A percentile compares a stretch with the other conserved stretches of the same genome.
These are phyloP conservation scores for Cryphonectria nitschkei DNA, from an alignment of 2,329 filamentous ascomycete genomes.

Conservation along the genomic window DNA sequence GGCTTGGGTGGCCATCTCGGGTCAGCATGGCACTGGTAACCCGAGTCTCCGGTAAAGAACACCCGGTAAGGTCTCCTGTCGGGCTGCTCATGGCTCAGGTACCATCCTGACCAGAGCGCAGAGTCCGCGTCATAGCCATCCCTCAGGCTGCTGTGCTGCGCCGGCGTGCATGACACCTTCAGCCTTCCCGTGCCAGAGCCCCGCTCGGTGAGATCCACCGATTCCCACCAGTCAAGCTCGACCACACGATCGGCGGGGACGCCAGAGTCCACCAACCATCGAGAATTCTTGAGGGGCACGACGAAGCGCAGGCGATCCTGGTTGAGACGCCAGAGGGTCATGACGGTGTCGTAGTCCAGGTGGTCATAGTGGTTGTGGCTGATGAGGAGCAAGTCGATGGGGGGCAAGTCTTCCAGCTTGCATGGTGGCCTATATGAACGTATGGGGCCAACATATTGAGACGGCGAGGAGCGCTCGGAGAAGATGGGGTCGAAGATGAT, in stretches of 20 bases:
- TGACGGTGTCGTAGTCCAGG: constrained; percentile 51
- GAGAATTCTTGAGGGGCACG: constrained; percentile 66
- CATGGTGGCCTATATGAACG: constrained; percentile 57
- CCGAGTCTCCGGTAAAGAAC: constrained; percentile 73
- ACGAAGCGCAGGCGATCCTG: constrained; percentile 59
- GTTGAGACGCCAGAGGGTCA: constrained; percentile 41
- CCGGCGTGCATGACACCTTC: constrained; percentile 67
- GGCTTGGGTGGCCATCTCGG: constrained; percentile 33
- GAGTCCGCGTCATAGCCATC: constrained; percentile 59
- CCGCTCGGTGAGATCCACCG: constrained; percentile 39
- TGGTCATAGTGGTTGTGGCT: constrained; percentile 63
- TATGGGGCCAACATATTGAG: constrained; percentile 51
- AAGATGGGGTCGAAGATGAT: constrained; percentile 59
- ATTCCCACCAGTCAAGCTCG: constrained; percentile 77
- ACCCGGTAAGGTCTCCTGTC: constrained; percentile 54
- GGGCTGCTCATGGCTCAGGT: constrained; percentile 42
- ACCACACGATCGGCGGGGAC: constrained; percentile 53
- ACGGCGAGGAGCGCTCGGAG: constrained; percentile 44
- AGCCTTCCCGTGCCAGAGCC: constrained; percentile 40
- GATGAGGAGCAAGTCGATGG: constrained; percentile 55
- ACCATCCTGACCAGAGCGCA: constrained; percentile 74
- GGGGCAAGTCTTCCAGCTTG: constrained; percentile 50
- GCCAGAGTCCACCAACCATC: constrained; percentile 65
- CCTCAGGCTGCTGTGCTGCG: constrained; percentile 68
- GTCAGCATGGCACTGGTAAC: constrained; percentile 51